These are phyloP conservation scores for Cercophora samala DNA, from an alignment of 495 filamentous ascomycete genomes.

Conservation along the genomic window DNA sequence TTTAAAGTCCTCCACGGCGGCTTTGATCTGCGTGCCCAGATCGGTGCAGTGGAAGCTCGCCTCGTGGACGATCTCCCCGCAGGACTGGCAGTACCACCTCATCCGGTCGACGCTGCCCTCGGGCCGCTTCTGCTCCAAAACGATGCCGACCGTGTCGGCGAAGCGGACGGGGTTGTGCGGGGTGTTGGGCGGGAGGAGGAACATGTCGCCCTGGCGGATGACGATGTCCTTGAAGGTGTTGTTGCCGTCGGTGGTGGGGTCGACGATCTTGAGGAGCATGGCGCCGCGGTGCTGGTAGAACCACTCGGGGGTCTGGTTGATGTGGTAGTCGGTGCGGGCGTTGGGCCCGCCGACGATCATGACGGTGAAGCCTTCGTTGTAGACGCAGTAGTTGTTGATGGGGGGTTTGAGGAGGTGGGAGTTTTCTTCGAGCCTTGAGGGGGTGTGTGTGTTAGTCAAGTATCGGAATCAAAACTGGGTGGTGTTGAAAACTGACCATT, in stretches of 20 bases:
- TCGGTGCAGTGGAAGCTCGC: slow-evolving; percentile 84
- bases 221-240: slow-evolving; percentile 70
- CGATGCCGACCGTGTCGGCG: slow-evolving; percentile 70
- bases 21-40: slow-evolving; percentile 95
- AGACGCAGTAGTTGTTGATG: slow-evolving; percentile 96
- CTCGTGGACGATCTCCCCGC: slow-evolving; percentile 75
- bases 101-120: slow-evolving; percentile 68
- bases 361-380: slow-evolving; percentile 74
- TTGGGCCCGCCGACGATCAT: slow-evolving; percentile 98
- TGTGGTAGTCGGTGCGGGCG: slow-evolving; percentile 95
- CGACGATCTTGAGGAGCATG: slow-evolving; percentile 91
- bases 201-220: slow-evolving; percentile 92
- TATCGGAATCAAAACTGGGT: slow-evolving; percentile 12
- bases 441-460: slow-evolving; percentile 18
- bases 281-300: slow-evolving; percentile 94
- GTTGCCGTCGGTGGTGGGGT: slow-evolving; percentile 34
- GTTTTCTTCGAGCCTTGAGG: slow-evolving; percentile 94
- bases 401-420: slow-evolving; percentile 91
- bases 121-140: slow-evolving; percentile 83
- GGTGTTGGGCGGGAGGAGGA: slow-evolving; percentile 84
- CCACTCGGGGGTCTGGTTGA: slow-evolving; percentile 94
- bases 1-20: slow-evolving; percentile 80
- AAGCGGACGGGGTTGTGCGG: slow-evolving; percentile 75
- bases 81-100: slow-evolving; percentile 84
- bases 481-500: slow-evolving; percentile 56